Evolutionary conservation across 768 basidiomycete genomes (phyloP).

Genomic region (Collybia nuda): DNA sequence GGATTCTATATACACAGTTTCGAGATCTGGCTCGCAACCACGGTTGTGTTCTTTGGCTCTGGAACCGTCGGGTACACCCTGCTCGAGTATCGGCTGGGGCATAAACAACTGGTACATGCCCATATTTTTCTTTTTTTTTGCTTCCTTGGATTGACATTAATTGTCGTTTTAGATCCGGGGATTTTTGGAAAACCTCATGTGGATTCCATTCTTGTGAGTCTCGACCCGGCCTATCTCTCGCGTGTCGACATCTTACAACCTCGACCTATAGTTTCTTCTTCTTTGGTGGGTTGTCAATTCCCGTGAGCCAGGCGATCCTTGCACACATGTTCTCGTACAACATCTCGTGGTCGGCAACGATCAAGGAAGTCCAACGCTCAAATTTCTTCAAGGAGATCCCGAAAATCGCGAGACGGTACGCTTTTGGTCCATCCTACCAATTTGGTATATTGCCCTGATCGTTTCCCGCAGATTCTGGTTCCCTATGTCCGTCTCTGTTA

Average conservation of each 20-base stretch:
- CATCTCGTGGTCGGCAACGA: slow-evolving; percentile 56
- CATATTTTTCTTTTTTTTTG: slow-evolving; percentile 10
- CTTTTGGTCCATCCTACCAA: slow-evolving; percentile 21
- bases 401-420: slow-evolving; percentile 72
- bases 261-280: slow-evolving; percentile 62
- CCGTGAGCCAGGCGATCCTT: slow-evolving; percentile 64
- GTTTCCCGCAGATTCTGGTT: slow-evolving; percentile 57
- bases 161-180: slow-evolving; percentile 34
- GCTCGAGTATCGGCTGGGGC: slow-evolving; percentile 71
- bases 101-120: slow-evolving; percentile 42
- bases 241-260: background rate
- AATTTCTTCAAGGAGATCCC: slow-evolving; percentile 94
- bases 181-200: slow-evolving; percentile 58
- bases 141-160: background rate
- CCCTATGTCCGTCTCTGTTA: slow-evolving; percentile 48
- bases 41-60: slow-evolving; percentile 74
- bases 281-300: slow-evolving; percentile 74
- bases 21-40: slow-evolving; percentile 78
- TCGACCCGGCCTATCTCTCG: slow-evolving; percentile 5
- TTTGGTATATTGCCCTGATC: slow-evolving; percentile 30
- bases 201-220: slow-evolving; percentile 76
- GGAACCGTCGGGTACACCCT: slow-evolving; percentile 73
- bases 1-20: slow-evolving; percentile 78
- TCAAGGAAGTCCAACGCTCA: slow-evolving; percentile 82
- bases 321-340: slow-evolving; percentile 62